Percentiles rank a stretch among this genome's conserved stretches.
phyloP scores from a whole-genome alignment of 208 protist genomes.

The Acanthamoeba culbertsoni region DNA sequence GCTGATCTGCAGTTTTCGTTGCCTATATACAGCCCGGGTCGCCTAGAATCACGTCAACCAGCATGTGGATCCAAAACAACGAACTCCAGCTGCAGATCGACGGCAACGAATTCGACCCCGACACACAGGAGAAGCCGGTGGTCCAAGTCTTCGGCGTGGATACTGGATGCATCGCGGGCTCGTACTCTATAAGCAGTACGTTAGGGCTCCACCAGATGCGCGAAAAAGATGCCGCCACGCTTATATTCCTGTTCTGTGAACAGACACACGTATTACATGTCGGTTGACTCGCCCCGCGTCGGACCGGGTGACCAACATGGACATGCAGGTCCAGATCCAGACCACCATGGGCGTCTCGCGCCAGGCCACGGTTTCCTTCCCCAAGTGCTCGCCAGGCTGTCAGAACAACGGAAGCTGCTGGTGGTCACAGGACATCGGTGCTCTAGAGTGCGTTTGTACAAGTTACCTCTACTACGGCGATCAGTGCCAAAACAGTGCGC shows the following conservation, averaged over 20 bases:
- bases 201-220: background rate
- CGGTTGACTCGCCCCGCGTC: background rate
- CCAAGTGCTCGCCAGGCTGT: background rate
- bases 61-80: background rate
- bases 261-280: background rate
- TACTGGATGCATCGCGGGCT: background rate
- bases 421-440: background rate
- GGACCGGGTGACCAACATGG: background rate
- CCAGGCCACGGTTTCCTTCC: background rate
- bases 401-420: background rate
- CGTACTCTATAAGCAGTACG: background rate
- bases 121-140: background rate
- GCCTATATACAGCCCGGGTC: background rate
- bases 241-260: background rate
- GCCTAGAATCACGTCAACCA: background rate
- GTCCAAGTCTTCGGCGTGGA: background rate
- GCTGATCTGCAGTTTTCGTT: too few relatives aligned
- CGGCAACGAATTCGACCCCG: background rate
- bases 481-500: background rate
- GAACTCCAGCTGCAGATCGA: background rate
- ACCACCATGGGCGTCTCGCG: background rate
- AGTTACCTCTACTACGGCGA: conserved; percentile 25
- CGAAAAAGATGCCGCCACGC: background rate
- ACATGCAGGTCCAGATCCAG: background rate
- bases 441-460: background rate